Evolutionary conservation across 305 asterid genomes (phyloP).

Genomic region (Fraxinus velutina): DNA sequence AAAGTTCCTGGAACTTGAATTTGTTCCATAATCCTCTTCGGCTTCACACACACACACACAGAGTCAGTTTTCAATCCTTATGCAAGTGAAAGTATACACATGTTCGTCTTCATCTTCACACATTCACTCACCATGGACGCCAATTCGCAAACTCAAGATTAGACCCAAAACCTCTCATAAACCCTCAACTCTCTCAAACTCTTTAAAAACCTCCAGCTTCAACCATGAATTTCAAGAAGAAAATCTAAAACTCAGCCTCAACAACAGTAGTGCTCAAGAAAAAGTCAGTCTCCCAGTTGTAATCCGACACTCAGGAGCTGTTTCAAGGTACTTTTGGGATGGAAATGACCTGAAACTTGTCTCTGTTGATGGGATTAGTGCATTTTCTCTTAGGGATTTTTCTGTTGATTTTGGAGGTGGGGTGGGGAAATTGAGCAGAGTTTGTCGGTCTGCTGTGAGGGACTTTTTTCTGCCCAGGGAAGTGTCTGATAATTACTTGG

Average conservation of each 20-base stretch:
- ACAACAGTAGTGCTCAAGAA: conserved; percentile 18
- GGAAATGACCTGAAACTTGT: conserved; percentile 55
- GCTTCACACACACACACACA: neutral
- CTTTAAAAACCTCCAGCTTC: conserved; percentile 34
- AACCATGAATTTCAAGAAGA: conserved; percentile 23
- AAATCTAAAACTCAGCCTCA: conserved; percentile 17
- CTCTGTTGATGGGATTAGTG: conserved; percentile 45
- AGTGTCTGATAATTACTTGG: conserved; percentile 63
- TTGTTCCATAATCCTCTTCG: neutral
- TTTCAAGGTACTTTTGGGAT: conserved; percentile 70
- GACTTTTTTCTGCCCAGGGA: conserved; percentile 72
- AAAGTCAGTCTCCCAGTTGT: conserved; percentile 51
- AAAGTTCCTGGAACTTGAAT: neutral
- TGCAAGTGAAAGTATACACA: conserved; percentile 21
- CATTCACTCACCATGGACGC: conserved; percentile 23
- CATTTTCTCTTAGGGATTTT: conserved; percentile 41
- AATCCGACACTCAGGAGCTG: conserved; percentile 46
- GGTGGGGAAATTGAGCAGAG: conserved; percentile 38
- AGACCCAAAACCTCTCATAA: conserved; percentile 50
- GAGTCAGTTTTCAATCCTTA: neutral
- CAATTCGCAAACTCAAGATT: conserved; percentile 18
- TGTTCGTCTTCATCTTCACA: conserved; percentile 32
- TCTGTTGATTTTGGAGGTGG: conserved; percentile 51
- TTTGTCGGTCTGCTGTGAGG: conserved; percentile 46
- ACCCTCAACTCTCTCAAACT: conserved; percentile 43